Evolutionary conservation across 1,284 basidiomycete genomes (phyloP).

Genomic region (Marasmius oreades): DNA sequence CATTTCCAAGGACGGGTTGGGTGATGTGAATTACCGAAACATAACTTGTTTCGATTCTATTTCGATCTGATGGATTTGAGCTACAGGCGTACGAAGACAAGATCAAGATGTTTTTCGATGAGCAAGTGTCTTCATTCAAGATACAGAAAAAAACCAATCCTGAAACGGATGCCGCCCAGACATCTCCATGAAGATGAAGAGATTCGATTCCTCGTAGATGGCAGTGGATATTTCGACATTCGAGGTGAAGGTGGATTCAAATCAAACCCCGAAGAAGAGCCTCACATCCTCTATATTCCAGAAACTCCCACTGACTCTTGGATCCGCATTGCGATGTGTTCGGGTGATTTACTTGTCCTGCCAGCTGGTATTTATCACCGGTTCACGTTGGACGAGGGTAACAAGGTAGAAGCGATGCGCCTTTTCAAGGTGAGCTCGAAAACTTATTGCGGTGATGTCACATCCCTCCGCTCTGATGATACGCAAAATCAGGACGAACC

Average conservation of each 20-base stretch:
- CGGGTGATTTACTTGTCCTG: slow-evolving; percentile 72
- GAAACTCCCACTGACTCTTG: slow-evolving; percentile 59
- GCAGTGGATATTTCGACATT: slow-evolving; percentile 84
- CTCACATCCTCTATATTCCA: slow-evolving; percentile 18
- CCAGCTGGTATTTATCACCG: slow-evolving; percentile 84
- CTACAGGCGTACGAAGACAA: slow-evolving; percentile 63
- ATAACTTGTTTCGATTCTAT: not conserved
- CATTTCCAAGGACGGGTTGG: slow-evolving; percentile 70
- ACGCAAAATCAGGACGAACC: slow-evolving; percentile 84
- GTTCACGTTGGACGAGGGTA: slow-evolving; percentile 73
- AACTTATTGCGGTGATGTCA: too few species aligned
- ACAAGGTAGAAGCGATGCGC: slow-evolving; percentile 70
- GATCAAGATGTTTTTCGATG: slow-evolving; percentile 77
- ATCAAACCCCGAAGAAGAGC: not conserved
- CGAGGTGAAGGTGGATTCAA: slow-evolving; percentile 51
- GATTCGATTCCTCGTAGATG: slow-evolving; percentile 80
- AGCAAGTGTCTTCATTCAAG: slow-evolving; percentile 43
- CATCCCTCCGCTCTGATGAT: not conserved
- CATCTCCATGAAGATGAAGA: slow-evolving; percentile 93
- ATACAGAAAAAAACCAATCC: too few species aligned
- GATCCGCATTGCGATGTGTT: slow-evolving; percentile 68
- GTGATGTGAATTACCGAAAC: slow-evolving; percentile 44
- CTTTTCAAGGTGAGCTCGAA: slow-evolving; percentile 63
- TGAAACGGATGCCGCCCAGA: slow-evolving; percentile 40
- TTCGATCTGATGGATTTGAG: not conserved